These are phyloP conservation scores for Phytophthora nicotianae DNA, from an alignment of 352 stramenopile genomes.

Conservation along the genomic window DNA sequence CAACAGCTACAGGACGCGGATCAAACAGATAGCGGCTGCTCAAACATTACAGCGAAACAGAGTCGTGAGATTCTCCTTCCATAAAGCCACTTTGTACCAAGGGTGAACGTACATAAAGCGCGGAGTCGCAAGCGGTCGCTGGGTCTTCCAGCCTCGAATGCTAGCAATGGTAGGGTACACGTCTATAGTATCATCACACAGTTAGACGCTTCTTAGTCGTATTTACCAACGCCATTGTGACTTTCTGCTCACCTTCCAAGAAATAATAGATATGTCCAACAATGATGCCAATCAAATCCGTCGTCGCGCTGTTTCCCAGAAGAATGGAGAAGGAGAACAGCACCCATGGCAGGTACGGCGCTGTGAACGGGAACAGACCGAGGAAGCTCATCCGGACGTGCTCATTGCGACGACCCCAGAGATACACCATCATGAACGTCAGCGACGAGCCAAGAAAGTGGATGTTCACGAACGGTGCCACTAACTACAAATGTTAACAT, in stretches of 20 bases:
- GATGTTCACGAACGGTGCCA: slow-evolving; percentile 96
- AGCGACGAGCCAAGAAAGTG: slow-evolving; percentile 98
- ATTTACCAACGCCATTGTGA: not conserved
- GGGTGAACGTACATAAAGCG: slow-evolving; percentile 79
- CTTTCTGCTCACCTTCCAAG: slow-evolving; percentile 84
- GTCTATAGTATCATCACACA: slow-evolving; percentile 62
- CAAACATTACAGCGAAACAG: slow-evolving; percentile 7
- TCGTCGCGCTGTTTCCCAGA: slow-evolving; percentile 95
- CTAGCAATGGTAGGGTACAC: slow-evolving; percentile 97
- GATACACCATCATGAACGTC: slow-evolving; percentile 99
- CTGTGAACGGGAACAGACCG: slow-evolving; percentile 97
- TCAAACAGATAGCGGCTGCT: slow-evolving; percentile 72
- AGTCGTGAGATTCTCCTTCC: slow-evolving; percentile 3
- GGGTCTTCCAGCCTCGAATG: slow-evolving; percentile 94
- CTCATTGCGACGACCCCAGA: slow-evolving; percentile 96
- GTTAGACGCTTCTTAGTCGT: slow-evolving; percentile 12
- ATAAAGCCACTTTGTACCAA: not conserved
- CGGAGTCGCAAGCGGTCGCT: slow-evolving; percentile 92
- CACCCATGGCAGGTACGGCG: slow-evolving; percentile 98
- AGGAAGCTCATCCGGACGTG: slow-evolving; percentile 98
- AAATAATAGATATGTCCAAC: slow-evolving; percentile 99
- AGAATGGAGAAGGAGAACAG: slow-evolving; percentile 97
- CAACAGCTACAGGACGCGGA: slow-evolving; percentile 45
- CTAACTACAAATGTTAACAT: slow-evolving; percentile 53
- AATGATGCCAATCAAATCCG: slow-evolving; percentile 98